A percentile compares a stretch with the other conserved stretches of the same genome.
These are phyloP conservation scores for Penicillium paradoxum DNA, from an alignment of 495 filamentous ascomycete species.

Conservation along the genomic window DNA sequence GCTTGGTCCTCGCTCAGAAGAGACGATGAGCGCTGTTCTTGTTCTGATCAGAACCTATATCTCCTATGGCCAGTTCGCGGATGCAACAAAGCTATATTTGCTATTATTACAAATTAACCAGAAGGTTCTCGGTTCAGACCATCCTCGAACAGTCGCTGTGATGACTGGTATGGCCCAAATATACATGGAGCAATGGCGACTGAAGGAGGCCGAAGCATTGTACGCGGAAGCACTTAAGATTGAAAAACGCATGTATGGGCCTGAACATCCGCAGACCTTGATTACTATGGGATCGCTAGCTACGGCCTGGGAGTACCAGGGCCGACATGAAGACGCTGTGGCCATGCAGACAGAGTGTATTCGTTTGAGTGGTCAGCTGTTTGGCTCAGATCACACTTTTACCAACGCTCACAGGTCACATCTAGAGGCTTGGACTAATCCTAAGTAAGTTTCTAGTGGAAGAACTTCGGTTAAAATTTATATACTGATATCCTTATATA, in stretches of 20 bases:
- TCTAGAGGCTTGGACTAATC: background rate
- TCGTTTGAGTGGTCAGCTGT: background rate
- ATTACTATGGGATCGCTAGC: background rate
- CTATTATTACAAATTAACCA: conserved; percentile 1
- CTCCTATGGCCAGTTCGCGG: conserved; percentile 1
- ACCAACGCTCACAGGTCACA: background rate
- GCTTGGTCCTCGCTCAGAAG: background rate
- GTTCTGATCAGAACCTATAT: conserved; percentile 5
- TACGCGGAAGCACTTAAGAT: background rate
- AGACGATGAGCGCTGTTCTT: conserved; percentile 10
- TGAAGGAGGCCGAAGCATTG: conserved; percentile 7
- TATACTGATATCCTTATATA: background rate
- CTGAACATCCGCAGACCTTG: background rate
- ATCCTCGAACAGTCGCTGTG: conserved; percentile 1
- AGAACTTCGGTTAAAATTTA: no score
- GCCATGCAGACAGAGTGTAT: background rate
- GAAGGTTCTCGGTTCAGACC: conserved; percentile 4
- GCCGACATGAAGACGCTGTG: background rate
- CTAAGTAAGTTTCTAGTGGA: conserved; percentile 4
- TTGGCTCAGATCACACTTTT: background rate
- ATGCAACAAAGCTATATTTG: conserved; percentile 3
- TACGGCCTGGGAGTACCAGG: background rate
- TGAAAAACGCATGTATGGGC: background rate
- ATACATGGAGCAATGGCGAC: conserved; percentile 1
- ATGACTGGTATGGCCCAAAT: background rate